phyloP scores from a whole-genome alignment of 192 early-diverging fungal species.

The Gryganskiella cystojenkinii region DNA sequence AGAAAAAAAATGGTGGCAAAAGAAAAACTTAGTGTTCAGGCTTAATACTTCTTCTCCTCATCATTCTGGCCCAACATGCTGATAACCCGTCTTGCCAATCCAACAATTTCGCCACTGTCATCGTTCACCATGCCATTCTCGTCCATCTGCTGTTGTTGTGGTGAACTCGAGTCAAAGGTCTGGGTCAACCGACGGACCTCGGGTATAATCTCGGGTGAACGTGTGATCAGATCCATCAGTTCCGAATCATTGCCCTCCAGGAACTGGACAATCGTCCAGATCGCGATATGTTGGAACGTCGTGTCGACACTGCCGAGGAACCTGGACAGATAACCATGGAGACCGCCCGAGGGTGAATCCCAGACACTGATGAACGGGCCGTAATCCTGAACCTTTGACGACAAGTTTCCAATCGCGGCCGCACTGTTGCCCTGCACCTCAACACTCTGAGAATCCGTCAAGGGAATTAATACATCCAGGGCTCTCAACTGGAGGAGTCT shows the following conservation, averaged over 20 bases:
- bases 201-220: conserved; percentile 47
- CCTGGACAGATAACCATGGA: conserved; percentile 76
- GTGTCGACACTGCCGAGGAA: conserved; percentile 73
- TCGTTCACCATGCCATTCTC: conserved; percentile 31
- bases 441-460: conserved; percentile 63
- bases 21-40: background rate
- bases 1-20: no score
- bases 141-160: conserved; percentile 21
- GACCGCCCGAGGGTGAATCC: conserved; percentile 70
- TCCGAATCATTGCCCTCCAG: conserved; percentile 61
- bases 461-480: conserved; percentile 74
- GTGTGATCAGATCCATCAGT: conserved; percentile 37
- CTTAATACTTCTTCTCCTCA: background rate
- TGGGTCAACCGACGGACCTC: conserved; percentile 36
- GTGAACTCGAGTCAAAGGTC: conserved; percentile 19
- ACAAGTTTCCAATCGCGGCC: conserved; percentile 81
- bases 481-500: conserved; percentile 69
- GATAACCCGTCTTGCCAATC: conserved; percentile 43
- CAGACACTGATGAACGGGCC: conserved; percentile 74
- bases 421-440: conserved; percentile 85
- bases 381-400: conserved; percentile 71
- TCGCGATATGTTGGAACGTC: conserved; percentile 82
- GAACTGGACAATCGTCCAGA: conserved; percentile 89
- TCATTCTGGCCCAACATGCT: conserved; percentile 24
- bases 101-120: conserved; percentile 44